A percentile compares a stretch with the other conserved stretches of the same genome.
These are phyloP conservation scores for Jimgerdemannia flammicorona DNA, from an alignment of 192 early-diverging fungal genomes.

Conservation along the genomic window DNA sequence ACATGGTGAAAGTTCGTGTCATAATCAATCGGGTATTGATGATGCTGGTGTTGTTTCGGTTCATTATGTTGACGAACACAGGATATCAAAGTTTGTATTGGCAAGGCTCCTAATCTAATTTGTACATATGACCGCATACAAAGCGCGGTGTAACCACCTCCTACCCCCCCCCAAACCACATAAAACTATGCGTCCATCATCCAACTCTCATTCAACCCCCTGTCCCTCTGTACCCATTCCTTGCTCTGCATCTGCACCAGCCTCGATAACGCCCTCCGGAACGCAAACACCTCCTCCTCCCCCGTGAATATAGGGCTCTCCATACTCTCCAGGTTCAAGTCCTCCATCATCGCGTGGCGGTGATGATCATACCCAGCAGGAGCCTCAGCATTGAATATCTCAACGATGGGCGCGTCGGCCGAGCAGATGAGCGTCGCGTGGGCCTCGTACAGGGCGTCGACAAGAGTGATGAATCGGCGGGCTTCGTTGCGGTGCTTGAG, in stretches of 20 bases:
- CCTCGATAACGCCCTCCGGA: slow-evolving; percentile 88
- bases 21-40: too few relatives aligned
- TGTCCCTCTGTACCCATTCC: slow-evolving; percentile 52
- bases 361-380: too few relatives aligned
- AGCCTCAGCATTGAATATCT: slow-evolving; percentile 67
- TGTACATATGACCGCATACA: too few relatives aligned
- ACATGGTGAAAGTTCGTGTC: too few relatives aligned
- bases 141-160: too few relatives aligned
- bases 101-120: too few relatives aligned
- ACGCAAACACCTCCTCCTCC: slow-evolving; percentile 95
- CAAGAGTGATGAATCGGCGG: slow-evolving; percentile 87
- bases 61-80: too few relatives aligned
- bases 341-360: slow-evolving; percentile 47
- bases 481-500: slow-evolving; percentile 79
- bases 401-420: slow-evolving; percentile 59
- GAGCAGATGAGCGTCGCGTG: slow-evolving; percentile 69
- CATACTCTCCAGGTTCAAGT: slow-evolving; percentile 38
- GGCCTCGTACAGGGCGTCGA: slow-evolving; percentile 91
- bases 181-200: neutral
- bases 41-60: too few relatives aligned
- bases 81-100: too few relatives aligned
- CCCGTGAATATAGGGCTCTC: slow-evolving; percentile 70
- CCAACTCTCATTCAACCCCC: neutral
- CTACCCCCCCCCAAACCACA: too few relatives aligned
- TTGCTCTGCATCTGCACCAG: slow-evolving; percentile 90